Conservation (phyloP, 345 rosid species). For the Rhodamnia argentea region DNA sequence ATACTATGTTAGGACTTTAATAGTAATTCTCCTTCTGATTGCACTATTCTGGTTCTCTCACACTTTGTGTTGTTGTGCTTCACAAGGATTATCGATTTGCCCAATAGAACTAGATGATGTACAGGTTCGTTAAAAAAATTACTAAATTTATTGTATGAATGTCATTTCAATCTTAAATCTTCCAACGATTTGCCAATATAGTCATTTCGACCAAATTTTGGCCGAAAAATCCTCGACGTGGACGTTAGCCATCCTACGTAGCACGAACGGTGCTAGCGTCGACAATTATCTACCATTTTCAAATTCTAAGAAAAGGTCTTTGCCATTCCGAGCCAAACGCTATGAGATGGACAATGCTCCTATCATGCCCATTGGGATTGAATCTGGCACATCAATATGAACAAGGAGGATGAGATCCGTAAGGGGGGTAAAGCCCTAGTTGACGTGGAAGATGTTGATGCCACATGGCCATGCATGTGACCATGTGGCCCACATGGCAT, state of each 20-base stretch:
- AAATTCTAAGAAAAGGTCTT: not conserved
- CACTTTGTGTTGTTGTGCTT: not conserved
- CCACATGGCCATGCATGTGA: slow-evolving; percentile 15
- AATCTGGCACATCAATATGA: not conserved
- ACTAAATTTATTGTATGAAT: not conserved
- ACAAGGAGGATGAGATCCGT: not conserved
- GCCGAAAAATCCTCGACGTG: not conserved
- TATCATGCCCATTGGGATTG: not conserved
- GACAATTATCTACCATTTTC: not conserved
- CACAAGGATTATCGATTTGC: not conserved
- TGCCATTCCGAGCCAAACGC: not conserved
- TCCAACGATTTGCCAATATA: not conserved
- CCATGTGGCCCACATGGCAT: slow-evolving; percentile 8
- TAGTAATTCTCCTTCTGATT: not conserved
- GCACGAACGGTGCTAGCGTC: too few relatives aligned
- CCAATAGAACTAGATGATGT: not conserved
- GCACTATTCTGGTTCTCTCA: not conserved
- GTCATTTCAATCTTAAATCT: not conserved
- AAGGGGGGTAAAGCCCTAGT: not conserved
- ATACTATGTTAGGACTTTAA: too few relatives aligned
- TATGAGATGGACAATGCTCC: not conserved
- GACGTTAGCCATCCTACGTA: too few relatives aligned
- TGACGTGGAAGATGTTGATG: not conserved
- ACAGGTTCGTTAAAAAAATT: not conserved
- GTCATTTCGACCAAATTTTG: not conserved